A percentile compares a stretch with the other conserved stretches of the same genome.
These are phyloP conservation scores for Balakata baccata DNA, from an alignment of 345 rosid species.

Conservation along the genomic window DNA sequence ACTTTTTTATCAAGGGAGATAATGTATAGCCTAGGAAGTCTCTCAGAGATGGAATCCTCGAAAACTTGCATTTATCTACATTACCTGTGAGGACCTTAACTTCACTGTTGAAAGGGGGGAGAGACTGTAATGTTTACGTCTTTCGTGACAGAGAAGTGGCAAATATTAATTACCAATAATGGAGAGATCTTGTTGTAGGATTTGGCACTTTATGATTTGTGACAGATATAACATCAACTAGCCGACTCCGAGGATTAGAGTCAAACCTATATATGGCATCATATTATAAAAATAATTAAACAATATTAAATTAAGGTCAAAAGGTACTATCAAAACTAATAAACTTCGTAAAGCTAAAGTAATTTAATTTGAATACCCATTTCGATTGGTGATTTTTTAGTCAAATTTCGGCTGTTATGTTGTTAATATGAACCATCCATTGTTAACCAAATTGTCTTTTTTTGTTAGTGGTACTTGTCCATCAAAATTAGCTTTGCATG, in stretches of 20 bases:
- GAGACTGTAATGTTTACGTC: too few relatives aligned
- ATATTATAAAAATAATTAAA: not conserved
- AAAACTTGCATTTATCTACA: too few relatives aligned
- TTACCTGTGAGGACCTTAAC: too few relatives aligned
- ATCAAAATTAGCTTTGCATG: not conserved
- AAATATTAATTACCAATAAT: not conserved
- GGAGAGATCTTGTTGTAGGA: slow-evolving; percentile 1
- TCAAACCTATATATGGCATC: not conserved
- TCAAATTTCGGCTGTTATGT: slow-evolving; percentile 8
- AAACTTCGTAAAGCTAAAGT: not conserved
- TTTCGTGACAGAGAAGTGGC: too few relatives aligned
- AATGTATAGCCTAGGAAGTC: too few relatives aligned
- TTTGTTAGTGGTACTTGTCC: not conserved
- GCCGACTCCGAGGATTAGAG: slow-evolving; percentile 12
- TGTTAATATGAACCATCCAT: slow-evolving; percentile 5
- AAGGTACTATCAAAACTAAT: not conserved
- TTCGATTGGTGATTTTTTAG: not conserved
- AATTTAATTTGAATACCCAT: not conserved
- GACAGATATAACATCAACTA: not conserved
- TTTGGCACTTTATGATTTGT: slow-evolving; percentile 6
- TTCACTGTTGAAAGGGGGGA: too few relatives aligned
- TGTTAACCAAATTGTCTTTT: not conserved
- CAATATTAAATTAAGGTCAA: not conserved
- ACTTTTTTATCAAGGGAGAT: too few relatives aligned
- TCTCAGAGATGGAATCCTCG: too few relatives aligned